Evolutionary conservation across 768 basidiomycete genomes (phyloP), one percentile per base, ranked within the genome.

Genomic region (Phallus indusiatus): DNA sequence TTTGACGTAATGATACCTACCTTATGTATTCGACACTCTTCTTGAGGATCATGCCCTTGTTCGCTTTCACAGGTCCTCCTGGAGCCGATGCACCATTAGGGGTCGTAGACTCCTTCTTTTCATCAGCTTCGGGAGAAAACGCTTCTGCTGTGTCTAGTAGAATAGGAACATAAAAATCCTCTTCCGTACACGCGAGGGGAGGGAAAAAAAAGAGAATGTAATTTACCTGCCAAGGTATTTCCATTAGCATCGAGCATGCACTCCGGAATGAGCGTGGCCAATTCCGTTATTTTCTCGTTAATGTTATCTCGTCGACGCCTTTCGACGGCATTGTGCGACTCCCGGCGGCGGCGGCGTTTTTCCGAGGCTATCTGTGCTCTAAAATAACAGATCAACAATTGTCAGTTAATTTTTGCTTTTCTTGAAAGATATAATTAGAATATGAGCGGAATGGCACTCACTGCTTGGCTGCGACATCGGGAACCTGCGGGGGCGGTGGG

Each of bases 301-400:
- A 96, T 96, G 69, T 94, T 94, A 68, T 96, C 93, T 52, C 93
- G 71, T 61, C 93, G 67, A 24, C 93, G 73, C 17, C 93, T 76
- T 74, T 96, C 93, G 63, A 96, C 93, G 1, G 91, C 91, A 65
- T 96, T 96, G 68, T 96, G 93, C 8, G 83, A 86, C 71, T 94
- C 93, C 60, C 93, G 73, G 53, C 93, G 73, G 36, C 90, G 74
- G 1, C 90, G 74, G 1, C 92, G 74, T 69, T 94, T 94, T 73
- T 95, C 93, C 63, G 81, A 82, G n/a, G 85, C 85, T 9, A 88
- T 70, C 17, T 80, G 64, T 6, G 81, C 78, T 63, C 75, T 77
- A 64, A 35, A 12, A 18, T n/a, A 28, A 28, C 28, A 62, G 50
- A 47, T 21, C 46, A 56, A 18, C 47, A 54, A 22, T 33, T 28